Percentiles rank a stretch among this genome's conserved stretches.
phyloP scores from a whole-genome alignment of 371 early-diverging fungal species.

The Fennellomyces sp. region DNA sequence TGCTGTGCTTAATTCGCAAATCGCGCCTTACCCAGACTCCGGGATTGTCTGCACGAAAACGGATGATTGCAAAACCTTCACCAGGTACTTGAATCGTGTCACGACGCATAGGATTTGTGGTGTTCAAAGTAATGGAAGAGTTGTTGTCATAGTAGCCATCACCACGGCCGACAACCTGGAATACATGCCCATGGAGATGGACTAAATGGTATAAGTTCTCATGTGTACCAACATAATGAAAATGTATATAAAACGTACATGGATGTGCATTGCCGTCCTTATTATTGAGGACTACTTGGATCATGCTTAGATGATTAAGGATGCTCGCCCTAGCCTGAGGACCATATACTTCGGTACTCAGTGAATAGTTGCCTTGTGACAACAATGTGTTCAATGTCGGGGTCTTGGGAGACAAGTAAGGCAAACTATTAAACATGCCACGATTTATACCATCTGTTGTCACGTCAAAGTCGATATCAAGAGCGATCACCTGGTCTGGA shows the following conservation, averaged over 20 bases:
- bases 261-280: constrained; percentile 68
- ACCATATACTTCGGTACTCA: constrained; percentile 61
- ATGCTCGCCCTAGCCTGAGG: constrained; percentile 50
- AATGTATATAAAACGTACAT: constrained; percentile 29
- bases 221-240: background rate
- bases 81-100: constrained; percentile 68
- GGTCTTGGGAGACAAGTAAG: constrained; percentile 63
- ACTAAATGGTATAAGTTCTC: constrained; percentile 15
- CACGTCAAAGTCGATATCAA: constrained; percentile 64
- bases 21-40: constrained; percentile 71
- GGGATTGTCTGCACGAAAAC: constrained; percentile 76
- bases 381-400: constrained; percentile 69
- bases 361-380: constrained; percentile 52
- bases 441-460: constrained; percentile 73
- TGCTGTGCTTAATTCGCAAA: background rate
- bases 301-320: constrained; percentile 47
- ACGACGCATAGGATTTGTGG: constrained; percentile 62
- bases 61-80: constrained; percentile 62
- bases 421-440: constrained; percentile 74
- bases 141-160: constrained; percentile 37
- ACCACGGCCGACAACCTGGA: constrained; percentile 69
- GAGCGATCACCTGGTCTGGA: constrained; percentile 45
- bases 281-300: constrained; percentile 64
- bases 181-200: constrained; percentile 85
- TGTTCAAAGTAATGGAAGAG: constrained; percentile 23